Base-by-base conservation (phyloP, 148 eudicot genomes). In the Silene conica region DNA sequence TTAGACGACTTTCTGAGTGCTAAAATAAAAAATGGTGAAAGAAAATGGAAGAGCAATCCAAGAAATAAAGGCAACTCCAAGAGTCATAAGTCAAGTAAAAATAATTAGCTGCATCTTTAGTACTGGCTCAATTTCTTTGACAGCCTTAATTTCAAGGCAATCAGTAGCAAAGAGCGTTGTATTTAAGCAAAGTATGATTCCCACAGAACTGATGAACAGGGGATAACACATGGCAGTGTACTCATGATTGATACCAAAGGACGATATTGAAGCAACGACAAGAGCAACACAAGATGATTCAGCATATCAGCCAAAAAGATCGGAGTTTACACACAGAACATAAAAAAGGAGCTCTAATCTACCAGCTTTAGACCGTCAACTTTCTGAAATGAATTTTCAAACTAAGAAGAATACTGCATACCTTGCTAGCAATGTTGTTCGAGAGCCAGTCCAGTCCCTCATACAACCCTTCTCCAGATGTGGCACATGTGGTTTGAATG, bases 271-370 rank as follows among this genome's bases (percentile, higher is more conserved):
- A 73, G 97, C 94, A 81, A 93, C 91, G 75, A 93, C 90, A 58
- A 93, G 94, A 41, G 96, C 98, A 70, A 96, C 98, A 81, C 98
- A 93, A 3, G 98, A 90, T 46, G 96, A 77, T 77, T 93, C 96
- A 18, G 98, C 98, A 82, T 90, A 93, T 5, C 96, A 93, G n/a
- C 98, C 98, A 74, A 93, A 93, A 34, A 93, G 92, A 60, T 90
- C 96, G 71, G 92, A 90, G 50, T n/a, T n/a, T n/a, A n/a, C n/a
- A n/a, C n/a, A n/a, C n/a, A n/a, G n/a, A n/a, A n/a, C n/a, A n/a
- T n/a, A n/a, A n/a, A n/a, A n/a, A n/a, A n/a, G n/a, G n/a, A n/a
- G n/a, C n/a, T n/a, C n/a, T n/a, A n/a, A n/a, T n/a, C n/a, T n/a
- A n/a, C n/a, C n/a, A n/a, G n/a, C n/a, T n/a, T n/a, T n/a, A n/a